Conservation (phyloP, 1,139 yeast species). For the Pichia sp. region DNA sequence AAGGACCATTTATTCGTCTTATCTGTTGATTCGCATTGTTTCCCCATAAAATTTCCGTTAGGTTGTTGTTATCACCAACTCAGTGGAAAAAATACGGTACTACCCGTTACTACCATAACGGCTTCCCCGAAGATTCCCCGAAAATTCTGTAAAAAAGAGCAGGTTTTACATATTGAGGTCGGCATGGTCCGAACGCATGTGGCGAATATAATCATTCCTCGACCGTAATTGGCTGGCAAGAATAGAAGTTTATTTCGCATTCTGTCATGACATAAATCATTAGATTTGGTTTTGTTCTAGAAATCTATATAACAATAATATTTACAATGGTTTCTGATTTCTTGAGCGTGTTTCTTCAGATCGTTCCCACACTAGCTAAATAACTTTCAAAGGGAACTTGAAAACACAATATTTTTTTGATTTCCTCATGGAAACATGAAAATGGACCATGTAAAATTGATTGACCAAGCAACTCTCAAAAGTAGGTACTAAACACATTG, state of each 20-base stretch:
- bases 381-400: constrained; percentile 11
- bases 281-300: background rate
- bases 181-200: too few relatives aligned
- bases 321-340: background rate
- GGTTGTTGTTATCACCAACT: background rate
- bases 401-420: constrained; percentile 8
- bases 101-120: too few relatives aligned
- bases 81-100: too few relatives aligned
- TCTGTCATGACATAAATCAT: background rate
- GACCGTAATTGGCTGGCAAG: background rate
- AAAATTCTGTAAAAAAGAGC: too few relatives aligned
- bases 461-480: constrained; percentile 13
- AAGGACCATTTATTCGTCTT: background rate
- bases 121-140: too few relatives aligned
- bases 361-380: background rate
- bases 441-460: constrained; percentile 12
- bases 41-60: background rate
- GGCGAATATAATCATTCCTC: background rate
- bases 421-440: constrained; percentile 4
- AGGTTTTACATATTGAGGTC: too few relatives aligned
- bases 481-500: constrained; percentile 10
- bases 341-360: background rate
- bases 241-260: too few relatives aligned
- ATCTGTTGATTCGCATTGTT: background rate
- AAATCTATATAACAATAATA: background rate